phyloP scores from a whole-genome alignment of 225 moss, liverwort and hornwort species.

The Antitrichia curtipendula region DNA sequence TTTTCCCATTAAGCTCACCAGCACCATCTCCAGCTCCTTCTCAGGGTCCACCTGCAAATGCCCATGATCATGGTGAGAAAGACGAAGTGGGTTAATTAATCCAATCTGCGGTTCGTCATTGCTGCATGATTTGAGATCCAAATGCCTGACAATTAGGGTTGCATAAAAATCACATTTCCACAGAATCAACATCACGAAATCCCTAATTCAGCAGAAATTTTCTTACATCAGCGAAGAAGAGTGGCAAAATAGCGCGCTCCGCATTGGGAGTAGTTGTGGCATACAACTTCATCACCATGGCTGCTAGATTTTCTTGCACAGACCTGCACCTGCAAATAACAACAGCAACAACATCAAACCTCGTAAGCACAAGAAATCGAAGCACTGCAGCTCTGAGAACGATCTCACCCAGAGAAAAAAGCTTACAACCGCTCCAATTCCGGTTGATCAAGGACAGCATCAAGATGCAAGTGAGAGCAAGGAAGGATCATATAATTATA shows the following conservation, averaged over 20 bases:
- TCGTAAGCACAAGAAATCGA: neutral
- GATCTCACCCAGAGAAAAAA: neutral
- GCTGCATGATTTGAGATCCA: neutral
- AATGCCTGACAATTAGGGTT: neutral
- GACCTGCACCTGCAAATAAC: neutral
- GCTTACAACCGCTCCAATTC: too few species aligned
- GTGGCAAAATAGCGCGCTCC: constrained; percentile 6
- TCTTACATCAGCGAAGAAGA: constrained; percentile 9
- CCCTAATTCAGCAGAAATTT: neutral
- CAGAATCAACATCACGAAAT: neutral
- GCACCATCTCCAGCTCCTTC: constrained; percentile 20
- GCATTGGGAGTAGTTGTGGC: neutral
- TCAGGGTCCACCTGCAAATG: constrained; percentile 12
- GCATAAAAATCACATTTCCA: neutral
- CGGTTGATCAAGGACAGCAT: neutral
- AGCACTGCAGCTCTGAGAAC: neutral
- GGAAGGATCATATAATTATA: neutral
- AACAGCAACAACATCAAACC: neutral
- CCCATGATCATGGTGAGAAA: neutral
- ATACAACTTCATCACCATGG: constrained; percentile 32
- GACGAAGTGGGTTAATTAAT: neutral
- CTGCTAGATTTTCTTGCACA: neutral
- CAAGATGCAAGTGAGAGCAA: neutral
- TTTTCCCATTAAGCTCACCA: neutral
- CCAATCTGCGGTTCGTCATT: neutral